Evolutionary conservation across 768 basidiomycete genomes (phyloP).

Genomic region (Thelephora ganbajun): DNA sequence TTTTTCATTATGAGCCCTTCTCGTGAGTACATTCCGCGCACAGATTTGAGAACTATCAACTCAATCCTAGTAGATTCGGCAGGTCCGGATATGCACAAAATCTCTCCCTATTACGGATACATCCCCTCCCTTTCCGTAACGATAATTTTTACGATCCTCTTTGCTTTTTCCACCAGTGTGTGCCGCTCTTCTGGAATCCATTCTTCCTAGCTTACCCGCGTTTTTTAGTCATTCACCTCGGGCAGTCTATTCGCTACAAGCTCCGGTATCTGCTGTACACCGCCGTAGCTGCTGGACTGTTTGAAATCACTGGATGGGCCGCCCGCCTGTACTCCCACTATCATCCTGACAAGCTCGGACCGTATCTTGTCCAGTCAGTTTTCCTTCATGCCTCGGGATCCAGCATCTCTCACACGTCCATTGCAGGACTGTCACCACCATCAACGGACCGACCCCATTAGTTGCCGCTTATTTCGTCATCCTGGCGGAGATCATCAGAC

Average conservation of each 20-base stretch:
- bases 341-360: conserved; percentile 8
- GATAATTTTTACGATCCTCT: not conserved
- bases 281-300: conserved; percentile 27
- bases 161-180: not conserved
- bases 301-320: conserved; percentile 43
- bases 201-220: not conserved
- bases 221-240: conserved; percentile 28
- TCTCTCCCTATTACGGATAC: not conserved
- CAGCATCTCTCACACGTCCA: too few relatives aligned
- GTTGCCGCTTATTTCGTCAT: conserved; percentile 44
- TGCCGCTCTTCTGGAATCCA: not conserved
- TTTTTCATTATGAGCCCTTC: too few relatives aligned
- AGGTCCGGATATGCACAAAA: not conserved
- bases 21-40: too few relatives aligned
- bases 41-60: too few relatives aligned
- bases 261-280: conserved; percentile 43
- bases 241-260: conserved; percentile 27
- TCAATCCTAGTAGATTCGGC: not conserved
- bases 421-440: conserved; percentile 27
- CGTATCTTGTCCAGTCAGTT: conserved; percentile 36
- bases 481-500: conserved; percentile 30
- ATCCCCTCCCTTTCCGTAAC: not conserved
- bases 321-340: conserved; percentile 38
- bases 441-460: conserved; percentile 42
- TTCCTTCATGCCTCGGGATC: too few relatives aligned